Conservation (phyloP, 352 stramenopile genomes). For the Phytopythium helicoides region DNA sequence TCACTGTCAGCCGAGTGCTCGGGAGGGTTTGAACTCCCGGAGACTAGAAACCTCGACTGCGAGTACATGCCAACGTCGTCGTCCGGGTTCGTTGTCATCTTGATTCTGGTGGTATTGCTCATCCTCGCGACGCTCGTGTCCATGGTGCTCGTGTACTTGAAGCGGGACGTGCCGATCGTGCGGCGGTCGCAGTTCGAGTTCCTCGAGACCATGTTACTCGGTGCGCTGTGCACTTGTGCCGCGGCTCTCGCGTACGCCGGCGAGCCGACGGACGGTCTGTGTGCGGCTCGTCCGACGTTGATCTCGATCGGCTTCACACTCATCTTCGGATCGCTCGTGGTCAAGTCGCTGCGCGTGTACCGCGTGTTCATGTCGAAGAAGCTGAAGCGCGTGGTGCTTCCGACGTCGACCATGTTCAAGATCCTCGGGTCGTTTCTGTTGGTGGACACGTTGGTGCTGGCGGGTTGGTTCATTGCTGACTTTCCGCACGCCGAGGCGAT, state of each 20-base stretch:
- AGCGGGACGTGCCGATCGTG: constrained; percentile 29
- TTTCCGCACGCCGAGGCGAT: constrained; percentile 9
- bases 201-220: constrained; percentile 28
- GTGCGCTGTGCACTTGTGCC: constrained; percentile 27
- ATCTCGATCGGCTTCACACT: constrained; percentile 20
- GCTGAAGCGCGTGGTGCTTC: constrained; percentile 17
- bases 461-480: constrained; percentile 7
- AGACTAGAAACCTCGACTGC: constrained; percentile 11
- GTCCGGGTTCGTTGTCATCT: constrained; percentile 2
- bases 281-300: constrained; percentile 13
- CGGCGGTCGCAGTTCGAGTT: constrained; percentile 54
- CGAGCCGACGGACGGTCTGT: constrained; percentile 16
- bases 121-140: constrained; percentile 6
- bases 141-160: constrained; percentile 15
- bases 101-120: constrained; percentile 7
- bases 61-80: constrained; percentile 16
- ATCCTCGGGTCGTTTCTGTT: constrained; percentile 6
- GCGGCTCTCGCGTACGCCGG: constrained; percentile 25
- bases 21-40: constrained; percentile 11
- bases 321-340: constrained; percentile 18
- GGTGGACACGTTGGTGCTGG: constrained; percentile 12
- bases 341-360: constrained; percentile 31
- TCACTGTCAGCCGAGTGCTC: constrained; percentile 19
- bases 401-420: constrained; percentile 14
- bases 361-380: constrained; percentile 14